Percentiles rank a stretch among this genome's conserved stretches.
phyloP scores from a whole-genome alignment of 148 eudicot genomes.

The Vaccinium macrocarpon region DNA sequence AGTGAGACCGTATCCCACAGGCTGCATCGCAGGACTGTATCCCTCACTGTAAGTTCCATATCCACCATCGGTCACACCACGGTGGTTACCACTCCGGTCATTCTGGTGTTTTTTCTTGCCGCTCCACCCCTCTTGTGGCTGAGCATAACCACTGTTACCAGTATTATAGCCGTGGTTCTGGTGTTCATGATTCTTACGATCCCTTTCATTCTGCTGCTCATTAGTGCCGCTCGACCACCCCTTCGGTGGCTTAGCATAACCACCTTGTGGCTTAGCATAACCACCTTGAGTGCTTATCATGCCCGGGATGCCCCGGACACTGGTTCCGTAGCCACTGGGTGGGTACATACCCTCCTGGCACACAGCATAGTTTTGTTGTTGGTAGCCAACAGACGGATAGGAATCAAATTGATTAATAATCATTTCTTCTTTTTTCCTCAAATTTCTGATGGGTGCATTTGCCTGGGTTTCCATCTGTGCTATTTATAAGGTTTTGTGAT shows the following conservation, averaged over 20 bases:
- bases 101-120: neutral
- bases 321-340: neutral
- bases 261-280: neutral
- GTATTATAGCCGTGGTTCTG: neutral
- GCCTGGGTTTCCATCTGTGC: neutral
- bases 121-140: neutral
- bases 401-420: neutral
- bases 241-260: neutral
- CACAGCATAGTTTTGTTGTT: conserved; percentile 7
- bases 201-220: neutral
- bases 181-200: neutral
- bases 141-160: neutral
- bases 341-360: neutral
- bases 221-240: no score
- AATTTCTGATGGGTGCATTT: neutral
- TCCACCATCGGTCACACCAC: neutral
- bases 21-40: no score
- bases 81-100: neutral
- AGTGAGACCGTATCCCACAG: neutral
- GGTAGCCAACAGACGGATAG: conserved; percentile 15
- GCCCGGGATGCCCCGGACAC: neutral
- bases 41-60: no score
- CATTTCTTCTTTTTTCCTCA: conserved; percentile 1
- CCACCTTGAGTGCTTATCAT: neutral
- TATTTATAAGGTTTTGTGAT: conserved; percentile 1